phyloP scores from a whole-genome alignment of 1,284 basidiomycete genomes.

The Ceratobasidium sp. region DNA sequence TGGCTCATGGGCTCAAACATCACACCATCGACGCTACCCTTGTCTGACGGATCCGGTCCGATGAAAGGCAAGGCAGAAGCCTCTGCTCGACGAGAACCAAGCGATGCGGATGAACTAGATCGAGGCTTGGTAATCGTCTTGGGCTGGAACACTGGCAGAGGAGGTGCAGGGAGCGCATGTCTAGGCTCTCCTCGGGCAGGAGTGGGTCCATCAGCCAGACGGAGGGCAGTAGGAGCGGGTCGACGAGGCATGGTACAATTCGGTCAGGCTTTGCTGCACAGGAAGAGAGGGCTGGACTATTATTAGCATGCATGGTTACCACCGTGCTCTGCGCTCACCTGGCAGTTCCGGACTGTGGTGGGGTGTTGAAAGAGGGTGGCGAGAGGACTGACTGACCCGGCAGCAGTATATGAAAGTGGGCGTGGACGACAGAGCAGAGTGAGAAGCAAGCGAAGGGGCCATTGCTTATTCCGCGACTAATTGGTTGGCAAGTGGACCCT shows the following conservation, averaged over 20 bases:
- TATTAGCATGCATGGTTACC: neutral
- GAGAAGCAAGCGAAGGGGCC: neutral
- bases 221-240: constrained; percentile 35
- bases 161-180: constrained; percentile 36
- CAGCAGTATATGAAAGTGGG: neutral
- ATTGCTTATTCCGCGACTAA: neutral
- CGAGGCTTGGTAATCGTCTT: constrained; percentile 27
- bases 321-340: neutral
- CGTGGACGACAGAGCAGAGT: neutral
- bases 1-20: constrained; percentile 20
- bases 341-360: neutral
- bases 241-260: constrained; percentile 36
- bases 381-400: neutral
- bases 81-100: neutral
- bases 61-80: neutral
- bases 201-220: constrained; percentile 24
- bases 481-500: neutral
- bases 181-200: constrained; percentile 33
- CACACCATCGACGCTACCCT: constrained; percentile 16
- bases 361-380: neutral
- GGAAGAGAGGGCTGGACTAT: neutral
- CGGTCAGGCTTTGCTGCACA: neutral
- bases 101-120: constrained; percentile 7
- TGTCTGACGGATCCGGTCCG: constrained; percentile 18
- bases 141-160: constrained; percentile 34